Evolutionary conservation across 169 alveolate genomes (phyloP).

Genomic region (Eimeria zaria): DNA sequence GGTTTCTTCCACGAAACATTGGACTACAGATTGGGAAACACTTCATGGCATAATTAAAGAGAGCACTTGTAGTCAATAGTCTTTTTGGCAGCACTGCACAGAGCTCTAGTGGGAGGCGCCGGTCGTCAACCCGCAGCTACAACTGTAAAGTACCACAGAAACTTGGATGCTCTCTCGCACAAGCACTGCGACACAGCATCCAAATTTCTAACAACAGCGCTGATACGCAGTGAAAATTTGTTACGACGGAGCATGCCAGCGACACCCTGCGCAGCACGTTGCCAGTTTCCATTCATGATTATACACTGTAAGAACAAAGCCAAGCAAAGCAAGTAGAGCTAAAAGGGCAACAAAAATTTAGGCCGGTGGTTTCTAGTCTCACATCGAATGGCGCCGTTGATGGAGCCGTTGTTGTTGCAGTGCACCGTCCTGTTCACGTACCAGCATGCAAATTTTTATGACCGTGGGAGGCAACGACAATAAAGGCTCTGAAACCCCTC

Average conservation of each 20-base stretch:
- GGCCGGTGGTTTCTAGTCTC: background rate
- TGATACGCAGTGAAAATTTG: background rate
- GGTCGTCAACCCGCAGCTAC: background rate
- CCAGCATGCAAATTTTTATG: conserved; percentile 7
- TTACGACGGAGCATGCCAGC: background rate
- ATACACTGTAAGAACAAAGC: background rate
- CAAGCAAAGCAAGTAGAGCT: background rate
- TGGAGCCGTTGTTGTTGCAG: background rate
- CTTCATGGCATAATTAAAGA: background rate
- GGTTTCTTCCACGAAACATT: background rate
- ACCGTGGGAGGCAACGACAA: background rate
- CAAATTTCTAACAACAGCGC: background rate
- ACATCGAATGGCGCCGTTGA: background rate
- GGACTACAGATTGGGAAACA: background rate
- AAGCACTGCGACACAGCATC: background rate
- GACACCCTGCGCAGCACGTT: background rate
- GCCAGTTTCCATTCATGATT: background rate
- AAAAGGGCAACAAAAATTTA: background rate
- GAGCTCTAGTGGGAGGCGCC: background rate
- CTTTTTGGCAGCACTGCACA: background rate
- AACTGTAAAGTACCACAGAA: background rate
- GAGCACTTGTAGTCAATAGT: background rate
- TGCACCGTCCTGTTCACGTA: background rate
- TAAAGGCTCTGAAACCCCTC: conserved; percentile 12
- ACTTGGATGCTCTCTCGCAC: too few species aligned